Evolutionary conservation across 1,284 basidiomycete genomes (phyloP).

Genomic region (Moesziomyces sp.): DNA sequence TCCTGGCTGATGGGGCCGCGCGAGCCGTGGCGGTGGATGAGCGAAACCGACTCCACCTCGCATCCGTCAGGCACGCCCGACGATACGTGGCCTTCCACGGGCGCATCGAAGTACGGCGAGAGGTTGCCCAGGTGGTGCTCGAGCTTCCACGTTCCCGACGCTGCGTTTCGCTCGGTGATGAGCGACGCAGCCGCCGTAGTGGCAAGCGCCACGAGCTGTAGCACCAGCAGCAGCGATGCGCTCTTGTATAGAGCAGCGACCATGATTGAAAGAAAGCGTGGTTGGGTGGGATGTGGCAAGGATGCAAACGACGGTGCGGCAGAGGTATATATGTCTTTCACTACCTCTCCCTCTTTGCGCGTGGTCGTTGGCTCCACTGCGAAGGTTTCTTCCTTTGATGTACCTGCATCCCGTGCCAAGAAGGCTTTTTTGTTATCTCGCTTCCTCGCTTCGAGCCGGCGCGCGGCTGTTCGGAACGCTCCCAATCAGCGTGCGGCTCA

Average conservation of each 20-base stretch:
- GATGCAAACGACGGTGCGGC: no score
- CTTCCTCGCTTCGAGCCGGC: no score
- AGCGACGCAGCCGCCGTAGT: background rate
- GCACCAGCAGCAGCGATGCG: constrained; percentile 19
- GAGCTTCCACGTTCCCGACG: constrained; percentile 4
- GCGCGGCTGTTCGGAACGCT: no score
- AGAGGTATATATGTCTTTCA: no score
- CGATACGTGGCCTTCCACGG: constrained; percentile 66
- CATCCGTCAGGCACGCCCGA: constrained; percentile 70
- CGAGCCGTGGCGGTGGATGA: constrained; percentile 69
- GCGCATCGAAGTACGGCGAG: constrained; percentile 69
- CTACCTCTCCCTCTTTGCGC: no score
- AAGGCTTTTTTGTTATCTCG: no score
- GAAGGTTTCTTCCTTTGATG: no score
- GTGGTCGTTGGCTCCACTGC: no score
- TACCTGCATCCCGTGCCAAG: no score
- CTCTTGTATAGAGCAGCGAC: constrained; percentile 2
- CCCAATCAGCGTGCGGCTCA: no score
- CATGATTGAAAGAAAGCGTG: constrained; percentile 3
- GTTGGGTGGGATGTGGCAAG: no score
- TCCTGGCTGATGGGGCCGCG: constrained; percentile 54
- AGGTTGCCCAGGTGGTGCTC: constrained; percentile 45
- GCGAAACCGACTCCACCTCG: constrained; percentile 70
- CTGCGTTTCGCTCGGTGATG: background rate
- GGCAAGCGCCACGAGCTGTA: constrained; percentile 20